A percentile compares a stretch with the other conserved stretches of the same genome.
Conservation (phyloP, 352 stramenopile species). For the Globisporangium splendens region DNA sequence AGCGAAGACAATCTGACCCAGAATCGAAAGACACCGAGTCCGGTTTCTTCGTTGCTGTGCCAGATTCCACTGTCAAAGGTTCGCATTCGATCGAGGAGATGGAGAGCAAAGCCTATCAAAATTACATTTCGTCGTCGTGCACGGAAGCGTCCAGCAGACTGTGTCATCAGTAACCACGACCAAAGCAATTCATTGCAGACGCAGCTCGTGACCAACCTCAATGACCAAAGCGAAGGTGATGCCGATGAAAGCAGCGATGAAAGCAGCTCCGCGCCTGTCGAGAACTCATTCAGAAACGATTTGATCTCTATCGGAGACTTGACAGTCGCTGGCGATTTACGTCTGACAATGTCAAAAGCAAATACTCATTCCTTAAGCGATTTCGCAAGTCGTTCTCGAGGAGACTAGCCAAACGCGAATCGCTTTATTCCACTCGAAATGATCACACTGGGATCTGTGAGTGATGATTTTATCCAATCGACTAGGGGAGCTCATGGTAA, state of each 20-base stretch:
- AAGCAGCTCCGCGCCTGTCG: too few relatives aligned
- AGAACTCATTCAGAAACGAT: slow-evolving; percentile 5
- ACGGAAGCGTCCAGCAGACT: too few relatives aligned
- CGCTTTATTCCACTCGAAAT: background rate
- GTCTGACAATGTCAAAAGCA: background rate
- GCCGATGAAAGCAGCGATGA: too few relatives aligned
- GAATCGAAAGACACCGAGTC: background rate
- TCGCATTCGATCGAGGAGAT: background rate
- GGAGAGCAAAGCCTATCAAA: background rate
- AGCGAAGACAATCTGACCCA: background rate
- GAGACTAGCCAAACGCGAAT: background rate
- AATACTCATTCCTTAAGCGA: too few relatives aligned
- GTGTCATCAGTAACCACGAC: too few relatives aligned
- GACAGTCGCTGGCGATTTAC: background rate
- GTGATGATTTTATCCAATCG: too few relatives aligned
- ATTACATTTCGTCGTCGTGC: too few relatives aligned
- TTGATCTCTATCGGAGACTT: slow-evolving; percentile 5
- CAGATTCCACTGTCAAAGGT: background rate
- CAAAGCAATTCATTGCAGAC: too few relatives aligned
- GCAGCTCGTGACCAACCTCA: too few relatives aligned
- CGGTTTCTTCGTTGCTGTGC: background rate
- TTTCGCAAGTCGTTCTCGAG: too few relatives aligned
- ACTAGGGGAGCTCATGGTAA: background rate
- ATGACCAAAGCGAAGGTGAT: too few relatives aligned
- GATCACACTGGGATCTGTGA: too few relatives aligned